A percentile compares a stretch with the other conserved stretches of the same genome.
Evolutionary conservation across 1,284 basidiomycete genomes (phyloP).

Genomic region (Melampsora americana): DNA sequence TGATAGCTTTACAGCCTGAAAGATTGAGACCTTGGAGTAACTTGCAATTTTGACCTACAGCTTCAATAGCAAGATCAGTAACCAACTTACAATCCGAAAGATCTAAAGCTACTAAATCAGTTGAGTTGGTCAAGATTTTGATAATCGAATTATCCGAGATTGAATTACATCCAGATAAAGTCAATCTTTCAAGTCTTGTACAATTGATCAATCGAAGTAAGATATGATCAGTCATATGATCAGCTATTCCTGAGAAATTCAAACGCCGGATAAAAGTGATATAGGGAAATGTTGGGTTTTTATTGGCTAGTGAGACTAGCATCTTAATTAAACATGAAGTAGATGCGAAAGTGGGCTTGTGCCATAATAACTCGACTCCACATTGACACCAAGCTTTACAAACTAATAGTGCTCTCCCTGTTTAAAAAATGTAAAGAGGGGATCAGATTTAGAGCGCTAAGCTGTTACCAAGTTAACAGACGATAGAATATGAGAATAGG

Average conservation of each 20-base stretch:
- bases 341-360: slow-evolving; percentile 74
- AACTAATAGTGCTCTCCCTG: slow-evolving; percentile 60
- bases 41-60: slow-evolving; percentile 68
- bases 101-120: slow-evolving; percentile 82
- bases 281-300: slow-evolving; percentile 76
- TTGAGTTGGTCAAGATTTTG: slow-evolving; percentile 63
- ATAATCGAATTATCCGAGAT: slow-evolving; percentile 69
- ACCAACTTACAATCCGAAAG: slow-evolving; percentile 63
- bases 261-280: slow-evolving; percentile 82
- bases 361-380: slow-evolving; percentile 91
- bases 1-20: slow-evolving; percentile 74
- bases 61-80: slow-evolving; percentile 68
- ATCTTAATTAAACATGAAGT: slow-evolving; percentile 72
- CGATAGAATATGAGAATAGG: not conserved
- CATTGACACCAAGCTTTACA: slow-evolving; percentile 92
- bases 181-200: slow-evolving; percentile 81
- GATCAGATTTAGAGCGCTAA: not conserved
- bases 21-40: slow-evolving; percentile 90
- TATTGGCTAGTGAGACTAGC: slow-evolving; percentile 63
- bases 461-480: not conserved
- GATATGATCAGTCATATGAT: slow-evolving; percentile 72
- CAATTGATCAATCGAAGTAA: slow-evolving; percentile 73
- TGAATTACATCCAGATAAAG: slow-evolving; percentile 75
- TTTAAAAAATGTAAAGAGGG: not conserved
- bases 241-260: slow-evolving; percentile 75